A percentile compares a stretch with the other conserved stretches of the same genome.
These are phyloP conservation scores for Aspergillus novoparasiticus DNA, from an alignment of 2,329 filamentous ascomycete species.

Conservation along the genomic window DNA sequence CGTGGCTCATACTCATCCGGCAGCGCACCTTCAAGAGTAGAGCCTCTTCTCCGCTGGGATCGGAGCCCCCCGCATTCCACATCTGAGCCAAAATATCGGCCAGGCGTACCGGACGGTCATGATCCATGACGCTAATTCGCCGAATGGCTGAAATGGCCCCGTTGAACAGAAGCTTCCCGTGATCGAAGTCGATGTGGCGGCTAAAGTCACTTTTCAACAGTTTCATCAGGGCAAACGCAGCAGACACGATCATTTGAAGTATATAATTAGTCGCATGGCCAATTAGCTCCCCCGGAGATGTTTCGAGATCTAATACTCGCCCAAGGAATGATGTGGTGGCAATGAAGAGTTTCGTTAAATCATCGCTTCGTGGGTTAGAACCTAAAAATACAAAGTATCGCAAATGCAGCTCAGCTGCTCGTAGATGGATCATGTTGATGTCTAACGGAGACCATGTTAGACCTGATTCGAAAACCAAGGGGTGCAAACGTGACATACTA, in stretches of 20 bases:
- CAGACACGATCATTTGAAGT: slow-evolving; percentile 66
- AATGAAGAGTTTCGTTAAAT: slow-evolving; percentile 47
- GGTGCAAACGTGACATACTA: slow-evolving; percentile 21
- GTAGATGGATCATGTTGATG: slow-evolving; percentile 51
- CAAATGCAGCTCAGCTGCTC: slow-evolving; percentile 48
- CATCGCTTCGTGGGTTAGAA: slow-evolving; percentile 45
- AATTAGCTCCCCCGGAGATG: slow-evolving; percentile 50
- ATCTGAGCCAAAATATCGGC: slow-evolving; percentile 67
- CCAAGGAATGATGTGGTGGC: slow-evolving; percentile 51
- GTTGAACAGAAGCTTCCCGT: slow-evolving; percentile 59
- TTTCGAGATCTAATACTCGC: slow-evolving; percentile 47
- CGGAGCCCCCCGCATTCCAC: slow-evolving; percentile 55
- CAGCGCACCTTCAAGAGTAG: slow-evolving; percentile 65
- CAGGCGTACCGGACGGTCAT: slow-evolving; percentile 64
- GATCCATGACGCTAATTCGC: slow-evolving; percentile 61
- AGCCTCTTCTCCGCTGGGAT: slow-evolving; percentile 36
- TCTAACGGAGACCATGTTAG: slow-evolving; percentile 25
- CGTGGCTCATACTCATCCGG: slow-evolving; percentile 66
- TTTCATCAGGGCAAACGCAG: slow-evolving; percentile 65
- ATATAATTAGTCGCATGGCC: slow-evolving; percentile 62
- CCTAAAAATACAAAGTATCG: slow-evolving; percentile 51
- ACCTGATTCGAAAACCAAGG: neutral
- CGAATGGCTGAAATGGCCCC: slow-evolving; percentile 60
- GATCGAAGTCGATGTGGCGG: slow-evolving; percentile 55
- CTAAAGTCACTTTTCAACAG: slow-evolving; percentile 65